Evolutionary conservation across 225 moss, liverwort and hornwort genomes (phyloP), one percentile per base, ranked within the genome.

Genomic region (Antitrichia curtipendula): DNA sequence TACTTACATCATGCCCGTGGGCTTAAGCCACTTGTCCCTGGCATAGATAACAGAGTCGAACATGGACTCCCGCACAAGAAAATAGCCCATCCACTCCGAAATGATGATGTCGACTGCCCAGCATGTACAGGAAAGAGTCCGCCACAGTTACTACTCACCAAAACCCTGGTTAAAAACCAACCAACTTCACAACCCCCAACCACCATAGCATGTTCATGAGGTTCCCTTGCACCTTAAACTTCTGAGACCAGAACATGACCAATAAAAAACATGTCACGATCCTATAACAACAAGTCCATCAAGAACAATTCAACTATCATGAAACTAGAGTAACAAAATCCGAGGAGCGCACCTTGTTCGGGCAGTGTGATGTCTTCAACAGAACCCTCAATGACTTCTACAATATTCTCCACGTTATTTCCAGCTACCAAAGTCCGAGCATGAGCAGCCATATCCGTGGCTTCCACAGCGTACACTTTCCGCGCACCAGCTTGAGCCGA

Each of bases 81-180:
- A 96, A 82, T 97, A 97, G 83, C 97, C 97, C 97, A 97, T 97
- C 97, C 97, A 97, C 92, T 97, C 97, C 90, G 97, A 97, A 77
- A 97, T 97, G 58, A 97, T 96, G 92, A 97, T 95, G 95, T 97
- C 97, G 95, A 97, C 97, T 97, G 97, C 93, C 58, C 91, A 97
- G 94, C 90, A 96, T 90, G 91, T 88, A 94, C 92, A 92, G 90
- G 90, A 94, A 92, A 94, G 91, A 95, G 92, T 91, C 92, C 94
- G 94, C 91, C 90, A 92, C 90, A 84, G 95, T 96, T 96, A 97
- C 91, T 94, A 94, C 91, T 94, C 94, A 92, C 94, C 93, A 91
- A 94, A 91, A 91, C 90, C 94, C 94, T 95, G 94, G 91, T 94
- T 93, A 96, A 93, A 92, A 93, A 94, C 83, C 94, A 92, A 91